phyloP scores from a whole-genome alignment of 192 early-diverging fungal genomes.

The Helicostylum pulchrum region DNA sequence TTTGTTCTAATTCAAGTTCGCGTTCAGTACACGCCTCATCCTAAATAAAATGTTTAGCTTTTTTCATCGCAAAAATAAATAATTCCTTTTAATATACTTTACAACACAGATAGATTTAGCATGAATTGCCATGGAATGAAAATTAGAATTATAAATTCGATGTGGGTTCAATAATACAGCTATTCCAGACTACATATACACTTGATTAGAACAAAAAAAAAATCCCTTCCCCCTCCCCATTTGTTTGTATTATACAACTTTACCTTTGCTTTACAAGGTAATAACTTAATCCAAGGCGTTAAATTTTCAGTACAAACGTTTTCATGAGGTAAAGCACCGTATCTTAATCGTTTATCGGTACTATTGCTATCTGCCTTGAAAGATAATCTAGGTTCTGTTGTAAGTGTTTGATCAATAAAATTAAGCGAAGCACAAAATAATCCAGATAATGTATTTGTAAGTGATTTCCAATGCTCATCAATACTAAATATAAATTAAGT shows the following conservation, averaged over 20 bases:
- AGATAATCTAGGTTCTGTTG: conserved; percentile 55
- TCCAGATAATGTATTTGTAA: conserved; percentile 90
- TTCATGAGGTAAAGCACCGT: conserved; percentile 84
- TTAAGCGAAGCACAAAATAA: conserved; percentile 96
- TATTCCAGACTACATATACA: conserved; percentile 68
- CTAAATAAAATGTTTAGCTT: conserved; percentile 29
- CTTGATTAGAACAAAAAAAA: conserved; percentile 4
- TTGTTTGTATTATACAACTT: not conserved
- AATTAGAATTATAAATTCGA: conserved; percentile 85
- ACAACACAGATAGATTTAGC: conserved; percentile 54
- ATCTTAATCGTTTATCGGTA: conserved; percentile 51
- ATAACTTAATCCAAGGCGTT: conserved; percentile 93
- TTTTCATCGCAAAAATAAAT: too few species aligned
- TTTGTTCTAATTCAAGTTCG: conserved; percentile 67
- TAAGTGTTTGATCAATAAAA: conserved; percentile 81
- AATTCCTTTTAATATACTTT: not conserved
- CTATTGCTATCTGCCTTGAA: conserved; percentile 37
- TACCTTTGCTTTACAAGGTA: conserved; percentile 89
- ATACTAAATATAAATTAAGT: conserved; percentile 40
- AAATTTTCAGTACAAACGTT: conserved; percentile 97
- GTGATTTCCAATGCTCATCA: conserved; percentile 76
- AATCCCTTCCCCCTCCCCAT: not conserved
- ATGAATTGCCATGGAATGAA: conserved; percentile 85
- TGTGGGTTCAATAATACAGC: conserved; percentile 86
- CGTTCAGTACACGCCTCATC: conserved; percentile 42